Conservation (phyloP, 805 yeast species). For the Barnettozyma populi region DNA sequence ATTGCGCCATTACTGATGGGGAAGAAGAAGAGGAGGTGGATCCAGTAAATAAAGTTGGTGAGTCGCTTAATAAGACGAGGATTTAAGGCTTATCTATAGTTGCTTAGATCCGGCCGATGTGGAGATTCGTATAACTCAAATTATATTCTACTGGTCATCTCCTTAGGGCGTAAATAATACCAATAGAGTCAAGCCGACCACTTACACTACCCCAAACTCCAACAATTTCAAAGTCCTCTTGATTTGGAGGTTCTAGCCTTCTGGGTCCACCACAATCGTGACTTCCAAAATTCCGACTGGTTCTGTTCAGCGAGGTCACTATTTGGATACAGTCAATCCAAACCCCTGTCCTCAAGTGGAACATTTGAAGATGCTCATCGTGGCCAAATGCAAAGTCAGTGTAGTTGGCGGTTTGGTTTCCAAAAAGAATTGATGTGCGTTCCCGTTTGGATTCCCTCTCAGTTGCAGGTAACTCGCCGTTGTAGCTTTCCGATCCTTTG, state of each 20-base stretch:
- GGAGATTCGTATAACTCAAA: too few relatives aligned
- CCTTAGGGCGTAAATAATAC: conserved; percentile 50
- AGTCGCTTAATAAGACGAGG: not conserved
- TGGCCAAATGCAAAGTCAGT: conserved; percentile 49
- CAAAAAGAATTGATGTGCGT: conserved; percentile 33
- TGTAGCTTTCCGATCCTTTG: too few relatives aligned
- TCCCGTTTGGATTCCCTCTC: not conserved
- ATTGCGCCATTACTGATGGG: conserved; percentile 4
- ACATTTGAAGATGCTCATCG: conserved; percentile 56
- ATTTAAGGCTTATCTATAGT: not conserved
- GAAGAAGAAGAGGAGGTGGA: conserved; percentile 1
- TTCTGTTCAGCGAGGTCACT: conserved; percentile 50
- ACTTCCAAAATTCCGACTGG: conserved; percentile 61
- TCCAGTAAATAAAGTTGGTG: not conserved
- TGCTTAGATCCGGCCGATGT: not conserved
- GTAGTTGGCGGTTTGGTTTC: conserved; percentile 47
- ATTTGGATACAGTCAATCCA: conserved; percentile 91
- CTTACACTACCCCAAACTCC: conserved; percentile 72
- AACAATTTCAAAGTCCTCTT: conserved; percentile 40
- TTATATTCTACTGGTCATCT: not conserved
- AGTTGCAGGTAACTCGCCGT: not conserved
- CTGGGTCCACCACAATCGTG: conserved; percentile 59
- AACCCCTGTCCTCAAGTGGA: conserved; percentile 66
- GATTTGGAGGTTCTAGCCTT: conserved; percentile 59
- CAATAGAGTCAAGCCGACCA: conserved; percentile 70